phyloP scores from a whole-genome alignment of 106 monocot species.

The Iris macrosiphon region DNA sequence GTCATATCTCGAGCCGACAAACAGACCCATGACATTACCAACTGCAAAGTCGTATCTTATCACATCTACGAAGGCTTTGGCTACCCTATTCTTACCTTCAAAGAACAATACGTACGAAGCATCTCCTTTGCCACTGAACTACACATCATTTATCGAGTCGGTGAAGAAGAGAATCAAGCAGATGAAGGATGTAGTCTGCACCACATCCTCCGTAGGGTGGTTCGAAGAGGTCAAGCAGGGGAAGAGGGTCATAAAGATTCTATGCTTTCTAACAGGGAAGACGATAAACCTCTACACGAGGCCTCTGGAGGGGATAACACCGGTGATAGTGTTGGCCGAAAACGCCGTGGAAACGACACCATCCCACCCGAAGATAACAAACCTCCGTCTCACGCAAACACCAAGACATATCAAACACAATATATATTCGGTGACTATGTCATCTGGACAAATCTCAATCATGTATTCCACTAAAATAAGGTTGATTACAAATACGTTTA shows the following conservation, averaged over 20 bases:
- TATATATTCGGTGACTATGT: too few relatives aligned
- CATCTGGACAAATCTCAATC: too few relatives aligned
- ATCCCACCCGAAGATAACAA: too few relatives aligned
- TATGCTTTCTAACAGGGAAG: conserved; percentile 41
- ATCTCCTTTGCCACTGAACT: conserved; percentile 23
- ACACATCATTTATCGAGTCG: conserved; percentile 58
- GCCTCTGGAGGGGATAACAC: conserved; percentile 61
- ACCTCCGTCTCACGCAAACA: too few relatives aligned
- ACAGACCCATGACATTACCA: conserved; percentile 34
- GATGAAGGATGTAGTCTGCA: conserved; percentile 37
- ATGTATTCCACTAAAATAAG: too few relatives aligned
- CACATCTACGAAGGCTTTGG: conserved; percentile 28
- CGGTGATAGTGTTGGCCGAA: too few relatives aligned
- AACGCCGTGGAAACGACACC: too few relatives aligned
- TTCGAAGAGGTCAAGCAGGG: conserved; percentile 27
- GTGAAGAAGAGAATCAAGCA: conserved; percentile 31
- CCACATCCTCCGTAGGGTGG: conserved; percentile 54
- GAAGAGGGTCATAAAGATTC: conserved; percentile 34
- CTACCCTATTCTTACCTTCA: conserved; percentile 36
- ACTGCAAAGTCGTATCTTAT: conserved; percentile 19
- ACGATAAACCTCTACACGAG: conserved; percentile 47
- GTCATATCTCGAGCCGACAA: conserved; percentile 31
- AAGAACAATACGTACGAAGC: conserved; percentile 45
- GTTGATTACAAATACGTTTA: too few relatives aligned
- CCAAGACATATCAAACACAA: too few relatives aligned